phyloP scores from a whole-genome alignment of 2,329 filamentous ascomycete species.

The Plectosphaerella plurivora region DNA sequence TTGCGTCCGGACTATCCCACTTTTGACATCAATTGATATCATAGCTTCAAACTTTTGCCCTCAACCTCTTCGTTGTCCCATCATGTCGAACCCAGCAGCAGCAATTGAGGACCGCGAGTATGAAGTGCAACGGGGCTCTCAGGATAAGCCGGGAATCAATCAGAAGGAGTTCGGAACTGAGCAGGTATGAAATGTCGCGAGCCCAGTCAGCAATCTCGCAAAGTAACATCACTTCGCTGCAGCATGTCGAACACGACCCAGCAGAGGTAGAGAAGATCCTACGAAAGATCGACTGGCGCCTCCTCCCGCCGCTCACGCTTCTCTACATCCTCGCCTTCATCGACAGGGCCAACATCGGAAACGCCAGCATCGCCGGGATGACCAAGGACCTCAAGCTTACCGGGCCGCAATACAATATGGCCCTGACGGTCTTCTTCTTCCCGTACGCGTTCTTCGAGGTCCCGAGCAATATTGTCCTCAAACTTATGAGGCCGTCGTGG shows the following conservation, averaged over 20 bases:
- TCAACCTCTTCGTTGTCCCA: not conserved
- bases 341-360: constrained; percentile 46
- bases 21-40: not conserved
- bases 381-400: constrained; percentile 41
- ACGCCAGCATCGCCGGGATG: constrained; percentile 44
- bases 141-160: not conserved
- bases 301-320: constrained; percentile 45
- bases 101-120: not conserved
- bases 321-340: constrained; percentile 54
- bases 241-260: not conserved
- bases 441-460: constrained; percentile 37
- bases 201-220: not conserved
- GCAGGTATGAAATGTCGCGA: not conserved
- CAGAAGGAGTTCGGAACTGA: not conserved
- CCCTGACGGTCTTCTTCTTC: constrained; percentile 58
- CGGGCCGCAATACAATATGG: constrained; percentile 54
- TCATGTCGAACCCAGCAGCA: not conserved
- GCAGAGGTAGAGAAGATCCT: constrained; percentile 2
- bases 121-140: not conserved
- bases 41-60: not conserved
- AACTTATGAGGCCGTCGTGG: not conserved
- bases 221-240: not conserved
- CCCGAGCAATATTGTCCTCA: constrained; percentile 19
- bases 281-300: constrained; percentile 25
- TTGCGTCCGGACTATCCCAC: not conserved